Evolutionary conservation across 768 basidiomycete species (phyloP).

Genomic region (Lactarius pseudohatsudake): DNA sequence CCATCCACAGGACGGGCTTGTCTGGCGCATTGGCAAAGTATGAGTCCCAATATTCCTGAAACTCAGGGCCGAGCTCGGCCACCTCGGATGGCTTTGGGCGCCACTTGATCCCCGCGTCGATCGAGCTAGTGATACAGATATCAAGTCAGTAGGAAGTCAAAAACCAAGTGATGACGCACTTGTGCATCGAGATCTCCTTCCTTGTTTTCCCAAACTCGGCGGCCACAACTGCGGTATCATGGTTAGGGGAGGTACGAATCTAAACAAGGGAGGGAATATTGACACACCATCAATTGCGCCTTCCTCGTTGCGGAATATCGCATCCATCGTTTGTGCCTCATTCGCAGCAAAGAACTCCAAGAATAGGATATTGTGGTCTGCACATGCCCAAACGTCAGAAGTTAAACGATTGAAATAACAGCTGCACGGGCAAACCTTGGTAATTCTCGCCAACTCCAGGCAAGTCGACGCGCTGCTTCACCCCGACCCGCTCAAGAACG

Average conservation of each 20-base stretch:
- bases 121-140: slow-evolving; percentile 9
- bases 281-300: slow-evolving; percentile 26
- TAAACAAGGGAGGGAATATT: not conserved
- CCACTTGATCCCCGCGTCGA: slow-evolving; percentile 57
- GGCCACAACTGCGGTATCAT: slow-evolving; percentile 34
- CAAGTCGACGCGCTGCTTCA: slow-evolving; percentile 37
- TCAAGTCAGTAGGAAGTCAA: no score
- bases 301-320: slow-evolving; percentile 22
- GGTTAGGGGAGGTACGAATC: not conserved
- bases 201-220: slow-evolving; percentile 42
- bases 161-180: slow-evolving; percentile 33
- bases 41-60: slow-evolving; percentile 48
- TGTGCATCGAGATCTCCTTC: slow-evolving; percentile 52
- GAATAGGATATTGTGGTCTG: slow-evolving; percentile 28
- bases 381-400: not conserved
- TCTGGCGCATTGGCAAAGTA: slow-evolving; percentile 54
- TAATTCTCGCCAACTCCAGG: slow-evolving; percentile 44
- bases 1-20: slow-evolving; percentile 52
- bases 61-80: slow-evolving; percentile 48
- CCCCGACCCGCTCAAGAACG: slow-evolving; percentile 34
- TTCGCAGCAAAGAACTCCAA: slow-evolving; percentile 22
- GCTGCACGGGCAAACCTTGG: slow-evolving; percentile 32
- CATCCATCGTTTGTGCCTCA: slow-evolving; percentile 28
- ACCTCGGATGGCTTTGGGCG: slow-evolving; percentile 54
- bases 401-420: no score